Base-by-base conservation (phyloP, 768 basidiomycete species). In the Boletellus ananiceps region DNA sequence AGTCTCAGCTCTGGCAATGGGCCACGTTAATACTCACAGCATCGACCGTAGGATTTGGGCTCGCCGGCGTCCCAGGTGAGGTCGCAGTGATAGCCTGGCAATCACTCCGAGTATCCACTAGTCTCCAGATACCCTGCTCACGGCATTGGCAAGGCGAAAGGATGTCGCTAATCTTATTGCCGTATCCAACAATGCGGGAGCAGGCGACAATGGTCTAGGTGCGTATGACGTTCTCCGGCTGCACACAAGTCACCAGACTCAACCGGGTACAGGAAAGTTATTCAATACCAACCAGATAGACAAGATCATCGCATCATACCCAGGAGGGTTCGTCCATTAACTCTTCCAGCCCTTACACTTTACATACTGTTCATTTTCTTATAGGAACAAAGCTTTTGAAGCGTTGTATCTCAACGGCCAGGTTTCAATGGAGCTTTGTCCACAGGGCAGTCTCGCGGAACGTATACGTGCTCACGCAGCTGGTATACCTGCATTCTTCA, bases 401-500 rank as follows among this genome's bases (percentile, higher is more conserved):
- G 68, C 77, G 12, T 71, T 85, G 50, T 96, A 90, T 69, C 80
- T 95, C 44, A 76, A 78, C 12, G 93, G 93, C 46, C 69, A 84
- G 55, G 84, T 95, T 50, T 83, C 86, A 8, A 71, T 94, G 32
- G 93, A 95, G 60, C 83, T 95, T 18, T 88, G 90, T 23, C 93
- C 93, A 3, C 93, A 96, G 69, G 93, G 92, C 9, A 93, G 91
- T 13, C 81, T 96, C 38, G 83, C 86, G 14, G 93, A 93, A 62
- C 84, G 92, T 50, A 75, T 93, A 52, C 85, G 92, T 32, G 88
- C 93, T 7, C 87, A 90, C 49, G 92, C 90, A 8, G 88, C 90
- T 11, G 93, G 93, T 44, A 91, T 93, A 51, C 92, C 93, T 15
- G 91, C 86, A n/a, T 93, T 96, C 74, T 94, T 75, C 69, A 95